Conservation (phyloP, 2,329 filamentous ascomycete genomes). For the Aspergillus eucalypticola region DNA sequence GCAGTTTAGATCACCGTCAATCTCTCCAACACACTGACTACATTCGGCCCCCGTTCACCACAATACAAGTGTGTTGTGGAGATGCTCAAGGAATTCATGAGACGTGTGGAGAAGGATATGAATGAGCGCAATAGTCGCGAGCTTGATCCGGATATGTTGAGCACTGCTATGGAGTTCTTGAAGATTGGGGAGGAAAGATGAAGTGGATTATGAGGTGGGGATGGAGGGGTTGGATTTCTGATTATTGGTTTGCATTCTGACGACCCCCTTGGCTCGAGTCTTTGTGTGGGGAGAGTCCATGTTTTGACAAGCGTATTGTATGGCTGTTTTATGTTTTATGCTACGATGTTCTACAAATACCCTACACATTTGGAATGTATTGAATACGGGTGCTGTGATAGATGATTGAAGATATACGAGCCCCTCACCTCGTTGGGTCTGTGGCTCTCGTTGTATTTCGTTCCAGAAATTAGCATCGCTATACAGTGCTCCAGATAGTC, state of each 20-base stretch:
- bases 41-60: slow-evolving; percentile 39
- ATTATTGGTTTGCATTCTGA: background rate
- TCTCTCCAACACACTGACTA: slow-evolving; percentile 42
- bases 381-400: background rate
- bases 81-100: slow-evolving; percentile 37
- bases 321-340: too few relatives aligned
- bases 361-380: too few relatives aligned
- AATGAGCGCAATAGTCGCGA: slow-evolving; percentile 9
- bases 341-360: too few relatives aligned
- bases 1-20: slow-evolving; percentile 42
- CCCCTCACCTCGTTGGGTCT: too few relatives aligned
- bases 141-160: slow-evolving; percentile 34
- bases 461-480: background rate
- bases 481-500: background rate
- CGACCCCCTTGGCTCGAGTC: too few relatives aligned
- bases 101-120: slow-evolving; percentile 27
- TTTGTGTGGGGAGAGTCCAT: too few relatives aligned
- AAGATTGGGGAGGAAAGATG: slow-evolving; percentile 24
- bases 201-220: background rate
- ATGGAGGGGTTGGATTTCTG: background rate
- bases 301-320: too few relatives aligned
- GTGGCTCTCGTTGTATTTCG: background rate
- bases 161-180: slow-evolving; percentile 36
- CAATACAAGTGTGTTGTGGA: slow-evolving; percentile 41
- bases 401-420: background rate